Evolutionary conservation across 2,329 filamentous ascomycete genomes (phyloP), one percentile per base, ranked within the genome.

Genomic region (Hyphodiscus sp.): DNA sequence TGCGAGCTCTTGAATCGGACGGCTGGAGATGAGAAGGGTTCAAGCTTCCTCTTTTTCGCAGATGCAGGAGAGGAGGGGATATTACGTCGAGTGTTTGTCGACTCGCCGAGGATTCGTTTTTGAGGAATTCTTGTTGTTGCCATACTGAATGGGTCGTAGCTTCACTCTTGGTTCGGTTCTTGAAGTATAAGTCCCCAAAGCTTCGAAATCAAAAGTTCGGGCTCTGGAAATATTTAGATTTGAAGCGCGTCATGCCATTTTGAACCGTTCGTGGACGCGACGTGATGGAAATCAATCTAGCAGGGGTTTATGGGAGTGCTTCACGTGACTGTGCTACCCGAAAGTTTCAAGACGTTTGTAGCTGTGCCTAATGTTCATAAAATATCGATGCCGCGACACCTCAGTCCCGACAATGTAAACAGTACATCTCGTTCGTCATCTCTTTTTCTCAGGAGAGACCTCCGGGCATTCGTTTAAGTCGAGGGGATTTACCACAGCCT

Each of bases 1-100:
- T 86, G 80, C 2, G 85, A 85, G 51, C 82, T 79, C 51, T 79
- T 81, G 62, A 87, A 77, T 53, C 78, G 78, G 30, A 76, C 74
- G 16, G 78, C 80, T 2, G 78, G 79, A 3, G 79, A 81, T 23
- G 79, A 74, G 71, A 51, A 33, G 6, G 77, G 69, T 43, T 94
- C 89, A 55, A 95, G 77, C 71, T 89, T 95, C 58, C 89, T 95
- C 77, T 97, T 97, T 15, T 62, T 60, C 13, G 60, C 54, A 18
- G 62, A 72, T 2, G 73, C 67, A 2, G 76, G 74, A 16, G 84
- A 81, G 1, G 79, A 74, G 58, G 79, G 69, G 54, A 82, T 76
- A 65, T 86, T 87, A 63, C 78, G 79, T 56, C 81, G 79, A 61
- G 79, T 76, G 64, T 79, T 86, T 54, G 83, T 81, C 56, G 81